Conservation (phyloP, 208 protist genomes). For the Herpetomonas samuelpessoai region DNA sequence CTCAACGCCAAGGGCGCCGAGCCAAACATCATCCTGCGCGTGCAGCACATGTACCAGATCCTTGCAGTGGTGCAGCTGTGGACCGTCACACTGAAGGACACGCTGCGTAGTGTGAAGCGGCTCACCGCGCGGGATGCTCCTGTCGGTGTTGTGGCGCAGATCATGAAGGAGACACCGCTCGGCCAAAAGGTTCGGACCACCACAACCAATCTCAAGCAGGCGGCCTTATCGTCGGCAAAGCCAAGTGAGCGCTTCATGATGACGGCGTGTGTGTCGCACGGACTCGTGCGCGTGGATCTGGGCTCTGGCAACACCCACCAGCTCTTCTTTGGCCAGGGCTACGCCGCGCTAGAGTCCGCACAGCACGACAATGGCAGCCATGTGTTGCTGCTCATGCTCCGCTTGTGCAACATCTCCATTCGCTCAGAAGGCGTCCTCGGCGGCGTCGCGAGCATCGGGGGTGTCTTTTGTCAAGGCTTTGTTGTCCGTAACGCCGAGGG, state of each 20-base stretch:
- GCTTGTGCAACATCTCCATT: conserved; percentile 36
- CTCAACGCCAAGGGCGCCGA: conserved; percentile 46
- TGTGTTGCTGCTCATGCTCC: conserved; percentile 27
- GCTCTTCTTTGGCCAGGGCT: conserved; percentile 36
- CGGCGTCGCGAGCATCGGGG: conserved; percentile 52
- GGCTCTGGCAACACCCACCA: conserved; percentile 74
- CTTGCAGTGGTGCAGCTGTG: conserved; percentile 70
- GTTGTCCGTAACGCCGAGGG: conserved; percentile 52
- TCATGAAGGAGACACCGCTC: conserved; percentile 10
- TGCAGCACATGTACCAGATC: conserved; percentile 70
- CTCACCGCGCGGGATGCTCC: conserved; percentile 31
- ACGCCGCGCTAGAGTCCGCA: conserved; percentile 28
- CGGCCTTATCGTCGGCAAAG: background rate
- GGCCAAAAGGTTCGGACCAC: background rate
- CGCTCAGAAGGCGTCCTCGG: conserved; percentile 80
- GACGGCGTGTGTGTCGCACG: conserved; percentile 38
- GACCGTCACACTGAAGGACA: conserved; percentile 29
- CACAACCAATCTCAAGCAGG: background rate
- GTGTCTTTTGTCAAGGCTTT: conserved; percentile 46
- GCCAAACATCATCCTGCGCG: conserved; percentile 57
- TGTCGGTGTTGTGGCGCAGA: conserved; percentile 17
- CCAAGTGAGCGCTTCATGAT: conserved; percentile 18
- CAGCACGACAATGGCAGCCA: conserved; percentile 13
- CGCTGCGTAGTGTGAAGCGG: conserved; percentile 25
- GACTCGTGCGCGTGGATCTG: conserved; percentile 57